phyloP scores from a whole-genome alignment of 116 monocot species.

The Trichopus zeylanicus region DNA sequence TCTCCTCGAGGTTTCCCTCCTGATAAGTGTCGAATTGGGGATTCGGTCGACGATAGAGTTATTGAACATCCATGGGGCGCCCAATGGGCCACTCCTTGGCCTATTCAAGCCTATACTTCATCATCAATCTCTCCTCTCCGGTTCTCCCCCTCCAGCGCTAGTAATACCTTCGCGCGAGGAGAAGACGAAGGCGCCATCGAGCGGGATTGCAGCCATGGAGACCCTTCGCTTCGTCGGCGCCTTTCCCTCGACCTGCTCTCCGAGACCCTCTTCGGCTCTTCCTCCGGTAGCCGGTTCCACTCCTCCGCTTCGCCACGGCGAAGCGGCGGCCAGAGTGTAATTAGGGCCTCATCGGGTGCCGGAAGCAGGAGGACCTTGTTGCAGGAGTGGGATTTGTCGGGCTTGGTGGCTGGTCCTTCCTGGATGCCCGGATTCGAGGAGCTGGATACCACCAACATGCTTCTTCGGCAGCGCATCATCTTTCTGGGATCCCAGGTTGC shows the following conservation, averaged over 20 bases:
- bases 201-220: constrained; percentile 1
- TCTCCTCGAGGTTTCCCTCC: no score
- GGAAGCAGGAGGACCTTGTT: constrained; percentile 34
- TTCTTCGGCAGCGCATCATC: constrained; percentile 86
- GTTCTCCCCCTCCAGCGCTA: no score
- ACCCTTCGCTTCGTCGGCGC: not conserved
- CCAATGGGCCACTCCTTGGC: no score
- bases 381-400: constrained; percentile 45
- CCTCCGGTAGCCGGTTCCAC: not conserved
- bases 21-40: no score
- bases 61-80: no score
- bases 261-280: constrained; percentile 3
- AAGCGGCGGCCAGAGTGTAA: not conserved
- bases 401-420: constrained; percentile 17
- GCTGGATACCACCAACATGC: constrained; percentile 91
- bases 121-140: no score
- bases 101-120: no score
- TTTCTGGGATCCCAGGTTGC: constrained; percentile 89
- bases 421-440: constrained; percentile 71
- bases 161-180: no score
- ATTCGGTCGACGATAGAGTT: no score
- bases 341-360: constrained; percentile 15
- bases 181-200: not conserved
- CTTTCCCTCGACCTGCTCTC: not conserved
- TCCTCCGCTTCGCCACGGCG: not conserved